Conservation (phyloP, 768 basidiomycete genomes). For the Russula sp. region DNA sequence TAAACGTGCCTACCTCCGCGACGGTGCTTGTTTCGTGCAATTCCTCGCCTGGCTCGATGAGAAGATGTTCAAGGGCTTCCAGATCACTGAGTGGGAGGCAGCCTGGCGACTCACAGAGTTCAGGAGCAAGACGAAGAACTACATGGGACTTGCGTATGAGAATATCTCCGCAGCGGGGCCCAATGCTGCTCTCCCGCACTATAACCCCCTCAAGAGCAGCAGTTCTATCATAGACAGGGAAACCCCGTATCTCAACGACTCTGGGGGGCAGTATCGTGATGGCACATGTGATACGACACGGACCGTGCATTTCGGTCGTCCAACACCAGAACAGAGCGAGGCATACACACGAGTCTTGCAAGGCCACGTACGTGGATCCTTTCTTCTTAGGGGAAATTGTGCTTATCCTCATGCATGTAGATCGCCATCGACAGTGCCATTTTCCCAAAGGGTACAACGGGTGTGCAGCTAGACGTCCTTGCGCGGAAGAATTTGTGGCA, state of each 20-base stretch:
- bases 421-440: constrained; percentile 88
- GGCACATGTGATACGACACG: constrained; percentile 86
- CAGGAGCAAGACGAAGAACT: constrained; percentile 62
- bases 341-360: constrained; percentile 94
- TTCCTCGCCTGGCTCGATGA: constrained; percentile 92
- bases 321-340: constrained; percentile 77
- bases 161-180: constrained; percentile 85
- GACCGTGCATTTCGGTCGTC: constrained; percentile 83
- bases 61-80: constrained; percentile 67
- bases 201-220: constrained; percentile 63
- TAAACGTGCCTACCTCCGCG: constrained; percentile 78
- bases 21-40: constrained; percentile 77
- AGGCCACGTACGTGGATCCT: constrained; percentile 69
- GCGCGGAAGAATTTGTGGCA: constrained; percentile 87
- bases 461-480: constrained; percentile 76
- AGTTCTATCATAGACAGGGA: constrained; percentile 71
- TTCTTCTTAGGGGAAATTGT: constrained; percentile 19
- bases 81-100: constrained; percentile 90
- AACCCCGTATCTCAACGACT: constrained; percentile 89
- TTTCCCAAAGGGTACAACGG: constrained; percentile 88
- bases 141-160: constrained; percentile 83
- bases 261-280: constrained; percentile 84
- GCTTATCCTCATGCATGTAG: constrained; percentile 35
- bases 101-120: constrained; percentile 77
- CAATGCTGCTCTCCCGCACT: constrained; percentile 94